Evolutionary conservation across 306 rosid species (phyloP).

Genomic region (Arachis stenosperma): DNA sequence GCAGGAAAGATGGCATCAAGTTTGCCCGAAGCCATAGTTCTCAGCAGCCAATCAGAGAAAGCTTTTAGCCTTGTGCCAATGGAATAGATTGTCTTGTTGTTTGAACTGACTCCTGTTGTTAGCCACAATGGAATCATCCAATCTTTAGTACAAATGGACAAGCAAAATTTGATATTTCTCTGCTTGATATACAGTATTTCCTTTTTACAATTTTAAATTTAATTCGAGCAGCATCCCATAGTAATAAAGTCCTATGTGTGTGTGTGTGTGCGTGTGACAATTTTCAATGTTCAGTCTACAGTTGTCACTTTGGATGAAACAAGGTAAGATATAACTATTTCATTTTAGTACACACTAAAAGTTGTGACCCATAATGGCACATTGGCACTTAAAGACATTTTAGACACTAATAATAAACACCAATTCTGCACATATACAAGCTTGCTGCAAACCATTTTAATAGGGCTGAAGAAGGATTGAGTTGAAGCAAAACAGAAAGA

Average conservation of each 20-base stretch:
- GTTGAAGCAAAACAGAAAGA: too few species aligned
- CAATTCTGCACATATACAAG: neutral
- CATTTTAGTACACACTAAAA: neutral
- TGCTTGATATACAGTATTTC: neutral
- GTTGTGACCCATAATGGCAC: neutral
- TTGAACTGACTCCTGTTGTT: slow-evolving; percentile 54
- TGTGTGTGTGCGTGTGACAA: too few species aligned
- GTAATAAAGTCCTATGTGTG: neutral
- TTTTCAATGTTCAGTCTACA: too few species aligned
- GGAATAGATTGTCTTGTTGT: slow-evolving; percentile 65
- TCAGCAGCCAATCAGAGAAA: slow-evolving; percentile 98
- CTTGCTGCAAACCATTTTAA: neutral
- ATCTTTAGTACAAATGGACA: slow-evolving; percentile 23
- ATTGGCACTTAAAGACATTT: neutral
- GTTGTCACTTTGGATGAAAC: too few species aligned
- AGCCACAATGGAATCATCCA: slow-evolving; percentile 33
- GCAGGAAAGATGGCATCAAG: slow-evolving; percentile 97
- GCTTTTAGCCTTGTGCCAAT: slow-evolving; percentile 88
- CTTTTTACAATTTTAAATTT: neutral
- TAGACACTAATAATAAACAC: too few species aligned
- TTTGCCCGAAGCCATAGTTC: slow-evolving; percentile 88
- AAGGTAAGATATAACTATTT: neutral
- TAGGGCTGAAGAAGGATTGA: too few species aligned
- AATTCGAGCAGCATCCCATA: neutral
- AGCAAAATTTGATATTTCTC: slow-evolving; percentile 6